phyloP scores from a whole-genome alignment of 2,329 filamentous ascomycete genomes.

The Cadophora sp. region DNA sequence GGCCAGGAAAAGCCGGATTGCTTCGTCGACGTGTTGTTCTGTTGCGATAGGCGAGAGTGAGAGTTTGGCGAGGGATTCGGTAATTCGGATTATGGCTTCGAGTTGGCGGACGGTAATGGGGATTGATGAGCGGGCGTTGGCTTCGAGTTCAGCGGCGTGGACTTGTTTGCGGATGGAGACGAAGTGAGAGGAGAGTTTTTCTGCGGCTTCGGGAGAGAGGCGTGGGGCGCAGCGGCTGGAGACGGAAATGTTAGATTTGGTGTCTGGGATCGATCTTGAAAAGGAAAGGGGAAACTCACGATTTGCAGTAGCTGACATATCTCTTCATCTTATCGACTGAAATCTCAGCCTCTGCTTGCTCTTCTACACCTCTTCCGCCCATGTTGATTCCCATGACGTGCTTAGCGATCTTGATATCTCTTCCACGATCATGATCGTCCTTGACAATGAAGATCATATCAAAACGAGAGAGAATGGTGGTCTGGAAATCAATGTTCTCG shows the following conservation, averaged over 20 bases:
- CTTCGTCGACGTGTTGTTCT: slow-evolving; percentile 93
- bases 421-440: slow-evolving; percentile 88
- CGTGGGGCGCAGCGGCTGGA: slow-evolving; percentile 86
- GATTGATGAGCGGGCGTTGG: slow-evolving; percentile 89
- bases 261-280: background rate
- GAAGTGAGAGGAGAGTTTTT: slow-evolving; percentile 96
- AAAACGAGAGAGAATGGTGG: slow-evolving; percentile 96
- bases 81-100: slow-evolving; percentile 96
- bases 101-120: slow-evolving; percentile 97
- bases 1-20: slow-evolving; percentile 93
- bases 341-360: slow-evolving; percentile 85
- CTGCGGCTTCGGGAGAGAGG: slow-evolving; percentile 86
- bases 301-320: slow-evolving; percentile 96
- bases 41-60: slow-evolving; percentile 85
- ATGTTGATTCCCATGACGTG: slow-evolving; percentile 99
- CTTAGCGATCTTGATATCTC: slow-evolving; percentile 91
- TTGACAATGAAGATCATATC: slow-evolving; percentile 99
- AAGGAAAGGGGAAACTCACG: slow-evolving; percentile 59
- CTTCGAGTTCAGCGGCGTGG: slow-evolving; percentile 86
- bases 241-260: slow-evolving; percentile 21
- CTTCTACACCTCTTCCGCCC: slow-evolving; percentile 83
- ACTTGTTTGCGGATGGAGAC: slow-evolving; percentile 95
- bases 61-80: slow-evolving; percentile 92
- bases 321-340: slow-evolving; percentile 96
- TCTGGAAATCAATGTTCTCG: slow-evolving; percentile 99